These are phyloP conservation scores for Phytophthora crassamura DNA, from an alignment of 352 stramenopile genomes.

Conservation along the genomic window DNA sequence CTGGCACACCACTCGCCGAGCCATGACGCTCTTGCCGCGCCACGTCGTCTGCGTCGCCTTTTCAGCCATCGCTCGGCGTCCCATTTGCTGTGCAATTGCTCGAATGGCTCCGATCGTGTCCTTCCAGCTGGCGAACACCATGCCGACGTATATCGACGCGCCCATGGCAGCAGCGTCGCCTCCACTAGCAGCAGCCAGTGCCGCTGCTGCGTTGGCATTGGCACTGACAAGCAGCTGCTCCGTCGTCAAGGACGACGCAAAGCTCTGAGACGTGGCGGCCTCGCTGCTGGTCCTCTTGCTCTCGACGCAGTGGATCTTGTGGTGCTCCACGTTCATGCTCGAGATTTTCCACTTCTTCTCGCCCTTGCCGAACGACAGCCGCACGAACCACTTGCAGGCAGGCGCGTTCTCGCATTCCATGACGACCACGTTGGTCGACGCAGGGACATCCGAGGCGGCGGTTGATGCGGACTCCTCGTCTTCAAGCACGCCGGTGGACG, in stretches of 20 bases:
- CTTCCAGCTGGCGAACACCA: conserved; percentile 66
- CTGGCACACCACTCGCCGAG: conserved; percentile 67
- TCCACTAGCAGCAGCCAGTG: conserved; percentile 4
- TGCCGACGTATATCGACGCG: conserved; percentile 49
- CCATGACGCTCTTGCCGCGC: conserved; percentile 51
- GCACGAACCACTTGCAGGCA: conserved; percentile 81
- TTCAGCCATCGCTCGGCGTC: conserved; percentile 59
- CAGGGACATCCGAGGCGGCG: conserved; percentile 1
- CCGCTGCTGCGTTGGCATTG: conserved; percentile 9
- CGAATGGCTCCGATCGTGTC: conserved; percentile 60
- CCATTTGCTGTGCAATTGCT: conserved; percentile 60
- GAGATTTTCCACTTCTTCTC: conserved; percentile 81
- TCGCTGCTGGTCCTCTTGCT: conserved; percentile 11
- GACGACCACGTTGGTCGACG: conserved; percentile 51
- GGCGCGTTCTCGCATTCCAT: conserved; percentile 73
- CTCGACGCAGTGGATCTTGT: conserved; percentile 65
- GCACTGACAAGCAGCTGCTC: conserved; percentile 22
- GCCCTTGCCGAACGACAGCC: conserved; percentile 63
- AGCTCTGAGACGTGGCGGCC: conserved; percentile 11
- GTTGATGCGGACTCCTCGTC: conserved; percentile 1
- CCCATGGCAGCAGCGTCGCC: conserved; percentile 22
- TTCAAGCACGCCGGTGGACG: neutral
- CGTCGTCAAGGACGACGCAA: conserved; percentile 45
- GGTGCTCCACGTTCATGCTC: conserved; percentile 70
- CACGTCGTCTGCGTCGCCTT: conserved; percentile 56